phyloP scores from a whole-genome alignment of 2,329 filamentous ascomycete species.

The Fusarium ambrosium region DNA sequence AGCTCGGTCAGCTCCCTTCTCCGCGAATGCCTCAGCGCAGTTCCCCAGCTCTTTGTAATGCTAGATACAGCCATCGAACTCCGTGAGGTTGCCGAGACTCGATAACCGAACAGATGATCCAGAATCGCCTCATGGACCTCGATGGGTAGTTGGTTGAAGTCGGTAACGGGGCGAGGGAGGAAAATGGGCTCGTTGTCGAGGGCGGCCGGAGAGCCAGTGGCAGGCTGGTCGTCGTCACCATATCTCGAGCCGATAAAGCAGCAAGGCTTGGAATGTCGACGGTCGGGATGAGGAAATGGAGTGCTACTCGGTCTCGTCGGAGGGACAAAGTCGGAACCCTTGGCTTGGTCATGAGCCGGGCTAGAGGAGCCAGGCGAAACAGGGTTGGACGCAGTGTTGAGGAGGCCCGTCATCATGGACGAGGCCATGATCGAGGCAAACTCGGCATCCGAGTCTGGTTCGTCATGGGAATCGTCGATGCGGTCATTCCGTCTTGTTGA shows the following conservation, averaged over 20 bases:
- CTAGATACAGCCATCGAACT: slow-evolving; percentile 67
- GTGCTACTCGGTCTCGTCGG: slow-evolving; percentile 69
- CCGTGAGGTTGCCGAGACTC: slow-evolving; percentile 71
- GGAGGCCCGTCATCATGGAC: slow-evolving; percentile 53
- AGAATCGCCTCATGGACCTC: slow-evolving; percentile 81
- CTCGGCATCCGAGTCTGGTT: slow-evolving; percentile 48
- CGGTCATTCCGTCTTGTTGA: slow-evolving; percentile 33
- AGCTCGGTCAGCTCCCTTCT: slow-evolving; percentile 76
- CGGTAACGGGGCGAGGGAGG: slow-evolving; percentile 44
- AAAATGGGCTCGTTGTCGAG: slow-evolving; percentile 33
- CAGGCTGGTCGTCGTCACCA: slow-evolving; percentile 34
- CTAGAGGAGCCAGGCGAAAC: slow-evolving; percentile 68
- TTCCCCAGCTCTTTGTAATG: slow-evolving; percentile 72
- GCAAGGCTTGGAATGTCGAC: slow-evolving; percentile 53
- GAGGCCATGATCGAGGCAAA: slow-evolving; percentile 55
- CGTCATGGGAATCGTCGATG: slow-evolving; percentile 30
- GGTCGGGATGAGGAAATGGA: slow-evolving; percentile 69
- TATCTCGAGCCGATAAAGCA: slow-evolving; percentile 45
- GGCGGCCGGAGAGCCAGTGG: slow-evolving; percentile 29
- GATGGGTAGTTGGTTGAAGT: slow-evolving; percentile 69
- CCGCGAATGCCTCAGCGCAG: slow-evolving; percentile 74
- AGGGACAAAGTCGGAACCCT: slow-evolving; percentile 54
- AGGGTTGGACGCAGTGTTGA: slow-evolving; percentile 64
- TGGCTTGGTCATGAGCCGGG: slow-evolving; percentile 63
- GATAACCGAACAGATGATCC: slow-evolving; percentile 78